Percentiles rank a stretch among this genome's conserved stretches.
phyloP scores from a whole-genome alignment of 1,284 basidiomycete genomes.

The Sutorius eximius region DNA sequence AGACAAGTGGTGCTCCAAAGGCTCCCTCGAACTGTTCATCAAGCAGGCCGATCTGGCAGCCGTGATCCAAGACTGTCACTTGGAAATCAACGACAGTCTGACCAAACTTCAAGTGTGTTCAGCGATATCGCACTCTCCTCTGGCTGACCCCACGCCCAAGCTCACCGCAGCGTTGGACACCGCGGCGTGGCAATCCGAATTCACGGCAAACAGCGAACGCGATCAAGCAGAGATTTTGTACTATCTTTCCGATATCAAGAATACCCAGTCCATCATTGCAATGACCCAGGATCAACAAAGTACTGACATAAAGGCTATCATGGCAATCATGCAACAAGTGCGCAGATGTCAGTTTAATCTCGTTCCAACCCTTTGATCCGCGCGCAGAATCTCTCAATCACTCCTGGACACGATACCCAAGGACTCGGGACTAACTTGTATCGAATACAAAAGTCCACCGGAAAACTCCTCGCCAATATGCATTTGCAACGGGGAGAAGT shows the following conservation, averaged over 20 bases:
- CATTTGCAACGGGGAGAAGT: slow-evolving; percentile 53
- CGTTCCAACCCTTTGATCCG: neutral
- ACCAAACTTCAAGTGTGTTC: slow-evolving; percentile 41
- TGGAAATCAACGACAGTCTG: slow-evolving; percentile 42
- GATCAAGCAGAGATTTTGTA: slow-evolving; percentile 44
- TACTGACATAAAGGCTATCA: slow-evolving; percentile 39
- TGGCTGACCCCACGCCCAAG: slow-evolving; percentile 31
- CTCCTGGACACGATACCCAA: slow-evolving; percentile 37
- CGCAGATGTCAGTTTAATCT: neutral
- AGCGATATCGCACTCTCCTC: neutral
- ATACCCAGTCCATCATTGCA: slow-evolving; percentile 39
- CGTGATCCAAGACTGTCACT: slow-evolving; percentile 44
- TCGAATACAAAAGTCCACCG: slow-evolving; percentile 43
- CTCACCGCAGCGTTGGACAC: slow-evolving; percentile 46
- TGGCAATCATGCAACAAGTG: slow-evolving; percentile 49
- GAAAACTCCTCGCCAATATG: slow-evolving; percentile 47
- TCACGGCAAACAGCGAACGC: slow-evolving; percentile 36
- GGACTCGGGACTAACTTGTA: slow-evolving; percentile 51
- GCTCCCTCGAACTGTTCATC: slow-evolving; percentile 42
- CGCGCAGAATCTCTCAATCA: slow-evolving; percentile 30
- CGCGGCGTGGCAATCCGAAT: slow-evolving; percentile 47
- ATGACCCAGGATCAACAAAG: slow-evolving; percentile 34
- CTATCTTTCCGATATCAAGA: slow-evolving; percentile 45
- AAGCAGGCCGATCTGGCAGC: slow-evolving; percentile 44
- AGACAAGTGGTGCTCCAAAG: slow-evolving; percentile 42